A percentile compares a stretch with the other conserved stretches of the same genome.
phyloP scores from a whole-genome alignment of 495 filamentous ascomycete genomes.

The Lasiosphaeria ovina region DNA sequence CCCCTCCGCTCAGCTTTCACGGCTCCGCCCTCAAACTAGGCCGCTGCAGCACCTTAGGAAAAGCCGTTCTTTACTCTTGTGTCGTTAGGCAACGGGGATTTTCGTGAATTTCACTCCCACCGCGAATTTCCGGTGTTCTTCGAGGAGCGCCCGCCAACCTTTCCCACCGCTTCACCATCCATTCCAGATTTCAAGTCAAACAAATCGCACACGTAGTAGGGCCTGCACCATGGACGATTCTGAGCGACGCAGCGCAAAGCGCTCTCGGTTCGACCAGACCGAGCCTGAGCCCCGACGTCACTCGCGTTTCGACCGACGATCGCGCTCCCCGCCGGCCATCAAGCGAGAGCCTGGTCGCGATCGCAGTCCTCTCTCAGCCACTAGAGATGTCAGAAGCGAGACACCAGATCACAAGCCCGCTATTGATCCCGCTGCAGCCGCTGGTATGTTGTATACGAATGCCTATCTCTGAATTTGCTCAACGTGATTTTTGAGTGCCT shows the following conservation, averaged over 20 bases:
- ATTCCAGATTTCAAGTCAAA: neutral
- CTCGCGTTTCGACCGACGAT: slow-evolving; percentile 82
- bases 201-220: too few species aligned
- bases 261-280: slow-evolving; percentile 88
- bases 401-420: slow-evolving; percentile 39
- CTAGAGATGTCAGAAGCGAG: slow-evolving; percentile 50
- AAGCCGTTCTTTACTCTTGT: too few species aligned
- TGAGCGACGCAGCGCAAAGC: slow-evolving; percentile 69
- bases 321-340: slow-evolving; percentile 71
- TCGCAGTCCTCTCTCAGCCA: slow-evolving; percentile 68
- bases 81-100: too few species aligned
- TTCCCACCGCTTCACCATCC: neutral
- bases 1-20: too few species aligned
- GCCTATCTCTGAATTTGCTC: neutral
- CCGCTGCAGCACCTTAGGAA: too few species aligned
- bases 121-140: too few species aligned
- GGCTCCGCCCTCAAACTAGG: too few species aligned
- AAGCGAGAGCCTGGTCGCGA: slow-evolving; percentile 60
- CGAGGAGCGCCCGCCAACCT: too few species aligned
- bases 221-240: slow-evolving; percentile 67
- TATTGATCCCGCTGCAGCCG: slow-evolving; percentile 78
- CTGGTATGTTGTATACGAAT: slow-evolving; percentile 54
- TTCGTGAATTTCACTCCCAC: too few species aligned
- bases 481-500: slow-evolving; percentile 11
- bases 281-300: slow-evolving; percentile 70